Evolutionary conservation across 768 basidiomycete genomes (phyloP).

Genomic region (Symmetrospora coprosmae): DNA sequence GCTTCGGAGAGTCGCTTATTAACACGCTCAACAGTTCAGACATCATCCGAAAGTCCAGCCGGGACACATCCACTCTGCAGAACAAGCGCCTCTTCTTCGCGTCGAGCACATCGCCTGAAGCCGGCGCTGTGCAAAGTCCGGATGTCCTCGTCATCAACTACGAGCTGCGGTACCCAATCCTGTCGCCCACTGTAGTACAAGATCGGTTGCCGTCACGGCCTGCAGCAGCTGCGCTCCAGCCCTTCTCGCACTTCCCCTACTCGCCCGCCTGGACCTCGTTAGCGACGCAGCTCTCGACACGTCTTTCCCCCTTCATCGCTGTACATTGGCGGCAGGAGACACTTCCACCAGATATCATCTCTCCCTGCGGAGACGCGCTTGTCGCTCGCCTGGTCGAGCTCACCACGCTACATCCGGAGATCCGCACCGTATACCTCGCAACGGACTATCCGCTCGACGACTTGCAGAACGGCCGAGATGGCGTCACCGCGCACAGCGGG

Average conservation of each 20-base stretch:
- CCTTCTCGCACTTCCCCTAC: constrained; percentile 39
- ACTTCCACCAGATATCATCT: constrained; percentile 40
- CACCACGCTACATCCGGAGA: constrained; percentile 27
- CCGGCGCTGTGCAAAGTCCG: constrained; percentile 18
- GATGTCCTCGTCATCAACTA: constrained; percentile 47
- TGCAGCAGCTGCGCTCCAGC: background rate
- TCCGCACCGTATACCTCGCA: constrained; percentile 46
- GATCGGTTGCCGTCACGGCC: background rate
- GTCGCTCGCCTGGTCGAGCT: constrained; percentile 40
- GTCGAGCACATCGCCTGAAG: background rate
- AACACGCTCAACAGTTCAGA: constrained; percentile 29
- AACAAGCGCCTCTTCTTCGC: too few relatives aligned
- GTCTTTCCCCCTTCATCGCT: constrained; percentile 41
- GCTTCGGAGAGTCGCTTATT: constrained; percentile 32
- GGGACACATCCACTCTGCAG: constrained; percentile 5
- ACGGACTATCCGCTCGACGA: constrained; percentile 44
- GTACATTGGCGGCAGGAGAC: constrained; percentile 52
- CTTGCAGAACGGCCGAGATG: constrained; percentile 24
- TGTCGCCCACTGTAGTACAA: constrained; percentile 32
- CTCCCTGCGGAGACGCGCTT: constrained; percentile 45
- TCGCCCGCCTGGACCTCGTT: constrained; percentile 41
- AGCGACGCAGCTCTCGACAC: constrained; percentile 38
- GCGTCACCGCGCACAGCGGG: constrained; percentile 38
- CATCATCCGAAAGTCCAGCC: constrained; percentile 23
- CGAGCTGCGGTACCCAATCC: constrained; percentile 44